Conservation (phyloP, 352 stramenopile genomes). For the Globisporangium abappressorium region DNA sequence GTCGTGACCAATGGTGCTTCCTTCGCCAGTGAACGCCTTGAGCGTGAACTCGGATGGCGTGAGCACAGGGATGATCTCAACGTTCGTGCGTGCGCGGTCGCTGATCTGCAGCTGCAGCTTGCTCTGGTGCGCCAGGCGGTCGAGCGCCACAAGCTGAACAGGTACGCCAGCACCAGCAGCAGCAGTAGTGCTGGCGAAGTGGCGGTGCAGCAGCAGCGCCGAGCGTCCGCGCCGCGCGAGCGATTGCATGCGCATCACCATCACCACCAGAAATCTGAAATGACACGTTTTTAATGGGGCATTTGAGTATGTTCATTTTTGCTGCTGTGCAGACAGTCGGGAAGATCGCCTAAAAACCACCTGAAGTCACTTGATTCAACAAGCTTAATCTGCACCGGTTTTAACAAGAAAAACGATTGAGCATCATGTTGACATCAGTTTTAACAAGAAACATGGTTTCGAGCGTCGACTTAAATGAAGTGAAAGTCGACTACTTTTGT, state of each 20-base stretch:
- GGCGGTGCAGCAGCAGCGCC: conserved; percentile 9
- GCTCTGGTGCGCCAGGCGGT: conserved; percentile 37
- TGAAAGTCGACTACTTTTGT: too few relatives aligned
- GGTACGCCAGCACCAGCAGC: background rate
- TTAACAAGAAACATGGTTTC: too few relatives aligned
- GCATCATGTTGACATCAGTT: too few relatives aligned
- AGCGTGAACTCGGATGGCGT: conserved; percentile 46
- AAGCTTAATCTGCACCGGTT: too few relatives aligned
- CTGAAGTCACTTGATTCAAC: too few relatives aligned
- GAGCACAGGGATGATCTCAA: conserved; percentile 56
- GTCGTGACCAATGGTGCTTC: background rate
- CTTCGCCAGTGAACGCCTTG: conserved; percentile 18
- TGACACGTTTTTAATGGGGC: too few relatives aligned
- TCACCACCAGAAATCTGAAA: background rate
- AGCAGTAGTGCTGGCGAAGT: background rate
- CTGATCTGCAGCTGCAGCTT: conserved; percentile 40
- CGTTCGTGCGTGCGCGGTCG: conserved; percentile 26
- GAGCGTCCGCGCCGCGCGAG: conserved; percentile 1
- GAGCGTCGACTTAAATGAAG: too few relatives aligned
- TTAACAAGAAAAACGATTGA: too few relatives aligned
- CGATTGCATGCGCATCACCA: background rate
- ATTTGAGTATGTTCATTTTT: too few relatives aligned
- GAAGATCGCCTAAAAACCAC: too few relatives aligned
- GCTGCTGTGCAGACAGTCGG: too few relatives aligned
- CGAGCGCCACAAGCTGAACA: conserved; percentile 31